Conservation (phyloP, 495 filamentous ascomycete genomes). For the Xylaria bambusicola region DNA sequence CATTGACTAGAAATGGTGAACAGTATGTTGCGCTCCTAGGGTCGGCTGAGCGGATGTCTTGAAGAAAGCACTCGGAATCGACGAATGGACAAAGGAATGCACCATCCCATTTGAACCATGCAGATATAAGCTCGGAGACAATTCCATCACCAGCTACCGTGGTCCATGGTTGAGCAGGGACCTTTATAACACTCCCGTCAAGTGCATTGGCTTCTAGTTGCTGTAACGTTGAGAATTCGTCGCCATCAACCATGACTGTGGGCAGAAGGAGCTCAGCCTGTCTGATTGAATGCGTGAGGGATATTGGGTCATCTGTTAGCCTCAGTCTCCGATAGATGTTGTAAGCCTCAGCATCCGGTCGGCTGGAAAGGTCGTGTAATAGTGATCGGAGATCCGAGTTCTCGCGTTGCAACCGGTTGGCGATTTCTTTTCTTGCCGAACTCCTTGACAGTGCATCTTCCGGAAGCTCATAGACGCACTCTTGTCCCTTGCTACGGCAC, state of each 20-base stretch:
- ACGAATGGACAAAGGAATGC: conserved; percentile 46
- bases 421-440: conserved; percentile 7
- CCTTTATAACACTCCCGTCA: conserved; percentile 31
- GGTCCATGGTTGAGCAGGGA: conserved; percentile 56
- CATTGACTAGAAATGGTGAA: conserved; percentile 57
- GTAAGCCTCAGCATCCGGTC: conserved; percentile 20
- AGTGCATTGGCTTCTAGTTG: conserved; percentile 22
- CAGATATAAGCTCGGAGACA: conserved; percentile 54
- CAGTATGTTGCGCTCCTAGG: conserved; percentile 40
- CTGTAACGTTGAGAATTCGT: background rate
- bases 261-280: conserved; percentile 25
- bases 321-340: conserved; percentile 21
- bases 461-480: conserved; percentile 13
- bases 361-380: conserved; percentile 10
- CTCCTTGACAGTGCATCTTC: conserved; percentile 8
- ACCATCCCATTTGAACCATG: conserved; percentile 57
- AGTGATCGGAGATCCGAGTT: conserved; percentile 20
- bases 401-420: conserved; percentile 17
- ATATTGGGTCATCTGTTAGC: conserved; percentile 18
- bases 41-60: conserved; percentile 43
- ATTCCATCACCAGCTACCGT: conserved; percentile 50
- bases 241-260: no score
- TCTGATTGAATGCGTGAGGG: conserved; percentile 7
- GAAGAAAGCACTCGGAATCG: conserved; percentile 51
- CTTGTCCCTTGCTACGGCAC: conserved; percentile 2